Percentiles rank a stretch among this genome's conserved stretches.
phyloP scores from a whole-genome alignment of 139 green algal genomes.

The Microglena sp. region DNA sequence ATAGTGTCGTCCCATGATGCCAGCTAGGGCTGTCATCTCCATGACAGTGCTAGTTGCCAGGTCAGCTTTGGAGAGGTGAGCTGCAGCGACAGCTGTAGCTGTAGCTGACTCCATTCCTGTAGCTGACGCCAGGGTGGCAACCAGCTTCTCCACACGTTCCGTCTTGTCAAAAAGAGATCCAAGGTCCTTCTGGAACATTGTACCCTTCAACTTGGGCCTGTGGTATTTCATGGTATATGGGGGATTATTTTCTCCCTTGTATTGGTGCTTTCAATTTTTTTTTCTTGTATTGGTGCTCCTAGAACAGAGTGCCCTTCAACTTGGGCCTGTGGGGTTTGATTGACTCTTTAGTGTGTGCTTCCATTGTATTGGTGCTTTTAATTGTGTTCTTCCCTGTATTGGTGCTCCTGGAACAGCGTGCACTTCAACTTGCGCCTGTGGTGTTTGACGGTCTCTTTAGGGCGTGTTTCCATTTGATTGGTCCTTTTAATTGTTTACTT shows the following conservation, averaged over 20 bases:
- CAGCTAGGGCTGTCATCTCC: conserved; percentile 95
- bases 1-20: conserved; percentile 76
- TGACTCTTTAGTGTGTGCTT: too few species aligned
- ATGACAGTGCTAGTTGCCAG: conserved; percentile 84
- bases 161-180: conserved; percentile 89
- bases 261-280: too few species aligned
- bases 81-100: conserved; percentile 31
- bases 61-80: conserved; percentile 74
- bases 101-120: conserved; percentile 23
- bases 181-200: conserved; percentile 88
- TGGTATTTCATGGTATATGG: not conserved
- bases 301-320: conserved; percentile 76
- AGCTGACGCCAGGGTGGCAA: conserved; percentile 44
- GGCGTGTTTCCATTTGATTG: too few species aligned
- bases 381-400: too few species aligned
- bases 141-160: conserved; percentile 58
- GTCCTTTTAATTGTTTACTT: too few species aligned
- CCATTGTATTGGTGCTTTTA: too few species aligned
- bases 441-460: not conserved
- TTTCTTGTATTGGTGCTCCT: too few species aligned
- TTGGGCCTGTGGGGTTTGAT: too few species aligned
- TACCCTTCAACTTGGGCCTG: conserved; percentile 61
- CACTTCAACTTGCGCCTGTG: conserved; percentile 52
- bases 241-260: too few species aligned
- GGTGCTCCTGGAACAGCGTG: conserved; percentile 85